Evolutionary conservation across 2,329 filamentous ascomycete genomes (phyloP), one percentile per base, ranked within the genome.

Genomic region (Hypocreales sp.): DNA sequence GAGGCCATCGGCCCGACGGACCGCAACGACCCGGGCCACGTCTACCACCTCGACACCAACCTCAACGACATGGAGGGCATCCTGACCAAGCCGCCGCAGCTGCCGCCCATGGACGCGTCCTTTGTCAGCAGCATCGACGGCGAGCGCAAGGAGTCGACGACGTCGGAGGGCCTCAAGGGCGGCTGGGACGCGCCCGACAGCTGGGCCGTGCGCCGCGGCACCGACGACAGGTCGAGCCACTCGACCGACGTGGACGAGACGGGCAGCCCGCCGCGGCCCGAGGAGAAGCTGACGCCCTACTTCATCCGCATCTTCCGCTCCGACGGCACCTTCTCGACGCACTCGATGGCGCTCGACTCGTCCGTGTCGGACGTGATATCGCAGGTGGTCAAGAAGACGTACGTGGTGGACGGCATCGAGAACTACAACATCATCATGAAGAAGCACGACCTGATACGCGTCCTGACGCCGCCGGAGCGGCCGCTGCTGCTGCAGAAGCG

Each of bases 391-490:
- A 92, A 90, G 57, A 95, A 95, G 58, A 92, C 87, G 3, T 90
- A 90, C 40, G 66, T 93, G 20, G 79, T 84, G 31, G 87, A 94
- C 40, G 80, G 83, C 36, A 57, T 92, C 31, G 81, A 90, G 42
- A 93, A 93, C 40, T 98, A 93, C 50, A 82, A 94, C 47, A 92
- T 98, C 33, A 79, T 95, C 22, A 71, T 98, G 61, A 82, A 79
- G 41, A 94, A 92, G 55, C 86, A 94, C 48, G 83, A 92, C 40
- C 67, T 92, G 14, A 79, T 83, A 12, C 72, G 86, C 24, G 80
- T 94, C 32, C 64, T 98, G 9, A 69, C 74, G 27, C 67, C 74
- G 4, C 65, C 67, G 10, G 90, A 98, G 53, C 70, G 82, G 24
- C 90, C 90, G 1, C 64, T 95, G 20, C 64, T 90, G 15, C 83